Evolutionary conservation across 108 stramenopile species (phyloP), one percentile per base, ranked within the genome.

Genomic region (Mediolabrus comicus): DNA sequence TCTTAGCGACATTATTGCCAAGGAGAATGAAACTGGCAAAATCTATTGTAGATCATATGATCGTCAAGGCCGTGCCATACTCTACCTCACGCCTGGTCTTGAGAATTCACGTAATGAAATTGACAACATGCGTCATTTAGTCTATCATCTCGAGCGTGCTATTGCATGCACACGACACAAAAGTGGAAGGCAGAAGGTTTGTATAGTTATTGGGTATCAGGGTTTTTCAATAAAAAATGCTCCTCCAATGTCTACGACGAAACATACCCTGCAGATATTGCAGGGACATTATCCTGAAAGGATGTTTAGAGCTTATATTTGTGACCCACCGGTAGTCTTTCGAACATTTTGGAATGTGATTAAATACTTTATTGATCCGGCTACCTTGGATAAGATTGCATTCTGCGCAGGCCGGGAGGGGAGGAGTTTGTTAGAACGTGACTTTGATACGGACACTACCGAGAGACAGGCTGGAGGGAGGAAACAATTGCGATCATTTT

Each of bases 281-380:
- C 96, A 97, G 67, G 71, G 81, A 31, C 94, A 94, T 77, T 98
- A 96, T 80, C 91, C 92, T 0, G 96, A 97, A 75, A 79, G 92
- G 8, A 83, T 96, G 77, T 75, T 85, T 41, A 61, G 86, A 38
- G 90, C 88, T 1, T 97, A 91, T 75, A 73, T 97, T 67, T 79
- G 86, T 53, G 86, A 94, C 67, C 92, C 96, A 9, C 95, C 95
- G 0, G 65, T 92, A 30, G 71, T 95, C 2, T 97, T 97, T 71
- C 68, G 85, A 16, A 72, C 86, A 7, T 96, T 97, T 83, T 98
- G 91, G 88, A 71, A 66, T 26, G 62, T 92, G 17, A 87, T 97
- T 17, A 77, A 80, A 26, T 94, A 88, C 3, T 95, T 97, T 74
- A 66, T 97, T 25, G 97, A 98, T 80, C 86, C 87, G 3, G 66